These are phyloP conservation scores for Calonectria hawksworthii DNA, from an alignment of 2,329 filamentous ascomycete genomes.

Conservation along the genomic window DNA sequence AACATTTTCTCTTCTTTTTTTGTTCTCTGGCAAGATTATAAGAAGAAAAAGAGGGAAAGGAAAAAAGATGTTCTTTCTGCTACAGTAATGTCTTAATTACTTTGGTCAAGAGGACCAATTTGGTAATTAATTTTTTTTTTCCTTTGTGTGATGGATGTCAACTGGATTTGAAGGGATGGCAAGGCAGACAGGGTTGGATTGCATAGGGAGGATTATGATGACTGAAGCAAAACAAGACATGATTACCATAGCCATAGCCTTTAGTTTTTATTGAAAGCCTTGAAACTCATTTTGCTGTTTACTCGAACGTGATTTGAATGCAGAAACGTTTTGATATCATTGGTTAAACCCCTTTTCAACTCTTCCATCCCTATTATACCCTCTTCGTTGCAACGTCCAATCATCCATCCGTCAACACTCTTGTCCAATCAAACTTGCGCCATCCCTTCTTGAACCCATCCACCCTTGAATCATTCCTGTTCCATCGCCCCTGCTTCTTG, in stretches of 20 bases:
- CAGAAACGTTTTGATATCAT: neutral
- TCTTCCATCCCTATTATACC: neutral
- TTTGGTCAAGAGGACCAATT: slow-evolving; percentile 13
- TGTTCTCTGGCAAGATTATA: neutral
- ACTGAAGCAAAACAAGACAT: slow-evolving; percentile 6
- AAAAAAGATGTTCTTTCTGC: neutral
- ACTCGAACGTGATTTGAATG: neutral
- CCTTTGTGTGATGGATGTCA: neutral
- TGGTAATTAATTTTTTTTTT: slow-evolving; percentile 17
- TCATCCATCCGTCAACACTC: slow-evolving; percentile 63
- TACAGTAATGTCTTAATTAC: slow-evolving; percentile 42
- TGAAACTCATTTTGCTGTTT: neutral
- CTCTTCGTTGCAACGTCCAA: neutral
- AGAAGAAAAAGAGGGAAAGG: neutral
- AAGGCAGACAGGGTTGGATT: neutral
- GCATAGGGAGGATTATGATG: neutral
- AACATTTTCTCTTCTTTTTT: neutral
- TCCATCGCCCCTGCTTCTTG: slow-evolving; percentile 92
- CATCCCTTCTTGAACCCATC: slow-evolving; percentile 88
- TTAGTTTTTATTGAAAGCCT: slow-evolving; percentile 13
- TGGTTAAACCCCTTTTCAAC: neutral
- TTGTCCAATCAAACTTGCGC: slow-evolving; percentile 92
- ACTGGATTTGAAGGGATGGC: neutral
- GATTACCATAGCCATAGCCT: neutral
- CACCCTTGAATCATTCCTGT: slow-evolving; percentile 75